phyloP scores from a whole-genome alignment of 768 basidiomycete genomes.

The Collybiopsis luxurians region DNA sequence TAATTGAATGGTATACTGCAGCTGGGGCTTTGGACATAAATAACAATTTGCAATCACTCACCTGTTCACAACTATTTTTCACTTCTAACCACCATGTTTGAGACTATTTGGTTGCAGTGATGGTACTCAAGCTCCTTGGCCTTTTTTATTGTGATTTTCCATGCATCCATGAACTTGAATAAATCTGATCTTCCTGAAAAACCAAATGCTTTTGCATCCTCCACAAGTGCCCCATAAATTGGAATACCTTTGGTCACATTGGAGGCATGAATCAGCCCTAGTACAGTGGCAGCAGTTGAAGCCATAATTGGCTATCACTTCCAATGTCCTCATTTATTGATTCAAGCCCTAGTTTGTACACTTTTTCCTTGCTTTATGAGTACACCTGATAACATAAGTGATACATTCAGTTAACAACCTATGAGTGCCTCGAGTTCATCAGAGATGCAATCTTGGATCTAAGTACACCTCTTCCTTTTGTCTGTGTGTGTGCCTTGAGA shows the following conservation, averaged over 20 bases:
- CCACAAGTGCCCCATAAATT: too few relatives aligned
- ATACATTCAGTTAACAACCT: conserved; percentile 55
- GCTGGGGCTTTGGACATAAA: too few relatives aligned
- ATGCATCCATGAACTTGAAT: too few relatives aligned
- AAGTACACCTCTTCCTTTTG: conserved; percentile 42
- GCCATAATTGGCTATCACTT: conserved; percentile 62
- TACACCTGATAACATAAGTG: conserved; percentile 28
- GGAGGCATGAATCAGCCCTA: conserved; percentile 42
- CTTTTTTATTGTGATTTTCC: too few relatives aligned
- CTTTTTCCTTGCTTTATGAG: background rate
- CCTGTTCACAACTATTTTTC: too few relatives aligned
- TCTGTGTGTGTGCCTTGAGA: background rate
- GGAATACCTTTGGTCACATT: conserved; percentile 10
- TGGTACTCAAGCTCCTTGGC: too few relatives aligned
- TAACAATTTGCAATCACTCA: too few relatives aligned
- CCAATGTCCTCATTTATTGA: conserved; percentile 57
- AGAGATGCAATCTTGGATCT: conserved; percentile 88
- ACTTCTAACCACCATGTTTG: too few relatives aligned
- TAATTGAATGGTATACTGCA: too few relatives aligned
- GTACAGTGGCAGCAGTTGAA: conserved; percentile 57
- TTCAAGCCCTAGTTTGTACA: conserved; percentile 68
- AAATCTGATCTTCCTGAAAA: too few relatives aligned
- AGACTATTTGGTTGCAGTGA: too few relatives aligned
- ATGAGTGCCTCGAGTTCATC: conserved; percentile 80
- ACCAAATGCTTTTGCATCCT: too few relatives aligned